Evolutionary conservation across 176 grass and related monocot genomes (phyloP).

Genomic region (Oryza rufipogon): DNA sequence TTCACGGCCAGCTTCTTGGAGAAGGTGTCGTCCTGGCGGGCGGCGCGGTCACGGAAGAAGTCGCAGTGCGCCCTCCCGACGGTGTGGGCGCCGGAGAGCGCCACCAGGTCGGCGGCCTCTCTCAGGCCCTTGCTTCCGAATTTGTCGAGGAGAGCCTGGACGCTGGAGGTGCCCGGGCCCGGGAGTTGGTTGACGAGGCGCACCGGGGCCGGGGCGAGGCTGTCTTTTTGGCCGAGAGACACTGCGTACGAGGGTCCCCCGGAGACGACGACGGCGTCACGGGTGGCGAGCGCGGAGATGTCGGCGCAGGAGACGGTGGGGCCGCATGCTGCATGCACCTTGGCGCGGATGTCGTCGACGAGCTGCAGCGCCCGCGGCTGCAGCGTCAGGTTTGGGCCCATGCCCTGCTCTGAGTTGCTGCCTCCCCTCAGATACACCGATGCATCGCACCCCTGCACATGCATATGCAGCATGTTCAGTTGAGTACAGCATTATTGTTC

Average conservation of each 20-base stretch:
- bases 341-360: constrained; percentile 46
- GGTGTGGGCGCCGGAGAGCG: constrained; percentile 48
- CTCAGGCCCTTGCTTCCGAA: constrained; percentile 20
- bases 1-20: too few species aligned
- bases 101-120: constrained; percentile 41
- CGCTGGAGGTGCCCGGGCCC: too few species aligned
- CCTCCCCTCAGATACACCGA: not conserved
- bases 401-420: not conserved
- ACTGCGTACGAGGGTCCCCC: not conserved
- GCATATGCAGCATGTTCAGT: too few species aligned
- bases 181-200: not conserved
- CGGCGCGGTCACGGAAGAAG: too few species aligned
- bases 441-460: constrained; percentile 33
- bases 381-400: constrained; percentile 30
- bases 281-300: constrained; percentile 44
- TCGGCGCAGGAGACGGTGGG: constrained; percentile 47
- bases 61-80: too few species aligned
- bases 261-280: constrained; percentile 26
- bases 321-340: constrained; percentile 36
- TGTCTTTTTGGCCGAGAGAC: constrained; percentile 22
- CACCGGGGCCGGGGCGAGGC: not conserved
- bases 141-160: too few species aligned
- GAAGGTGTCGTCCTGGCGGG: too few species aligned
- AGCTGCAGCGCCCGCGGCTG: constrained; percentile 41
- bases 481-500: too few species aligned